These are phyloP conservation scores for Pseudonectria buxi DNA, from an alignment of 2,329 filamentous ascomycete species.

Conservation along the genomic window DNA sequence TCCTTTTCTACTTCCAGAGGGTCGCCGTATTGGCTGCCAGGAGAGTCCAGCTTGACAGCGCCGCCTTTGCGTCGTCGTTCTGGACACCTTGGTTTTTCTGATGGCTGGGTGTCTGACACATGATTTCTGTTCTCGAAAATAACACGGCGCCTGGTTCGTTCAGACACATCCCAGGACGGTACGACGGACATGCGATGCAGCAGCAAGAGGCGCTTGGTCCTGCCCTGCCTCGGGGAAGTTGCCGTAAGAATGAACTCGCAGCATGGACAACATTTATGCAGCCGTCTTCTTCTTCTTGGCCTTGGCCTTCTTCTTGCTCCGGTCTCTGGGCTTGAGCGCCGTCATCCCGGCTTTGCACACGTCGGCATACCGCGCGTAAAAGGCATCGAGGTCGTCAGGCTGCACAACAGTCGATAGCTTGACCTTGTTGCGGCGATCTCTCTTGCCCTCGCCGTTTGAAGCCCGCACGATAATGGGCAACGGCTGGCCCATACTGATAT, in stretches of 20 bases:
- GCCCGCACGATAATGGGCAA: constrained; percentile 76
- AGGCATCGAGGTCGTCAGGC: constrained; percentile 66
- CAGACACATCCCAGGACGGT: too few species aligned
- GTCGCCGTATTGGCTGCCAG: too few species aligned
- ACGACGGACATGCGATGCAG: too few species aligned
- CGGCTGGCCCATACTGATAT: constrained; percentile 51
- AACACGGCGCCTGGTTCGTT: too few species aligned
- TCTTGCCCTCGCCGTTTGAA: constrained; percentile 67
- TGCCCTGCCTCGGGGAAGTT: too few species aligned
- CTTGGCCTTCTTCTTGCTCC: constrained; percentile 77
- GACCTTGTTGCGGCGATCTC: constrained; percentile 50
- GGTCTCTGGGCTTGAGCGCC: constrained; percentile 84
- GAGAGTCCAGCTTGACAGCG: too few species aligned
- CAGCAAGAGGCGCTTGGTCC: too few species aligned
- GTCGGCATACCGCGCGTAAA: constrained; percentile 82
- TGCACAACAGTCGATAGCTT: constrained; percentile 81
- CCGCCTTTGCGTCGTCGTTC: too few species aligned
- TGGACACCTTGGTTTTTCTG: too few species aligned
- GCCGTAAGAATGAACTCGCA: not conserved
- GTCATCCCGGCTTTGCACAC: constrained; percentile 85
- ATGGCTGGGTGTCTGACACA: too few species aligned
- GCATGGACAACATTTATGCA: constrained; percentile 7
- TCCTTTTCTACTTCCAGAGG: too few species aligned
- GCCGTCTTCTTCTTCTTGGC: constrained; percentile 62
- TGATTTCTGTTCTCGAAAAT: too few species aligned